These are phyloP conservation scores for Rhizophagus sp. DNA, from an alignment of 192 early-diverging fungal species.

Conservation along the genomic window DNA sequence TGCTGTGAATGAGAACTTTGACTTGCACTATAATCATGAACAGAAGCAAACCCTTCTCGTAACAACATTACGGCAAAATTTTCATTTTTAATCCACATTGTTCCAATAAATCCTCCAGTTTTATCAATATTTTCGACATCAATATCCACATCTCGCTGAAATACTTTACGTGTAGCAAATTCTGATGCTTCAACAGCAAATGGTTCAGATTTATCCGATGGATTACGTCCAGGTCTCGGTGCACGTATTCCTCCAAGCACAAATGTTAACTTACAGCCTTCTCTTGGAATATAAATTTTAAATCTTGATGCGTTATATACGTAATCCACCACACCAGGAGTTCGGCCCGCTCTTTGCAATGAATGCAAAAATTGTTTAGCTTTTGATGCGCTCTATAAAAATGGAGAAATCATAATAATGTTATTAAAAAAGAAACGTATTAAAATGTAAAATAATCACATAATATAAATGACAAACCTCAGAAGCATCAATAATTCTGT, in stretches of 20 bases:
- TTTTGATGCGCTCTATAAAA: slow-evolving; percentile 64
- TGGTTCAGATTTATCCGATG: slow-evolving; percentile 78
- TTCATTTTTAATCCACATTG: slow-evolving; percentile 69
- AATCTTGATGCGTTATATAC: slow-evolving; percentile 83
- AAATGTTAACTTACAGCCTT: slow-evolving; percentile 81
- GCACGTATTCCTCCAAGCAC: slow-evolving; percentile 85
- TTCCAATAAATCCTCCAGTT: slow-evolving; percentile 89
- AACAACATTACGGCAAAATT: slow-evolving; percentile 80
- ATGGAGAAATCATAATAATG: not conserved
- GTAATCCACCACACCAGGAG: slow-evolving; percentile 86
- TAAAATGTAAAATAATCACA: not conserved
- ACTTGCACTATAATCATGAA: slow-evolving; percentile 86
- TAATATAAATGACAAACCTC: slow-evolving; percentile 36
- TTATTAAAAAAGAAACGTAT: too few species aligned
- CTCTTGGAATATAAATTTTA: slow-evolving; percentile 80
- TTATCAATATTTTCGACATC: slow-evolving; percentile 89
- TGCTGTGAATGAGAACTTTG: slow-evolving; percentile 70
- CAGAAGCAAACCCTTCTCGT: slow-evolving; percentile 75
- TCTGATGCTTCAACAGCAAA: slow-evolving; percentile 82
- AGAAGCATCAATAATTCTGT: slow-evolving; percentile 81
- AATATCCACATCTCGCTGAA: slow-evolving; percentile 95
- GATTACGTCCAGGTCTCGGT: slow-evolving; percentile 72
- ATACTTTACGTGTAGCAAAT: slow-evolving; percentile 57
- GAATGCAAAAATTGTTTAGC: slow-evolving; percentile 85
- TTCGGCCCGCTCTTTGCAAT: slow-evolving; percentile 77